These are phyloP conservation scores for Dothiorella sarmentorum DNA, from an alignment of 2,329 filamentous ascomycete genomes.

Conservation along the genomic window DNA sequence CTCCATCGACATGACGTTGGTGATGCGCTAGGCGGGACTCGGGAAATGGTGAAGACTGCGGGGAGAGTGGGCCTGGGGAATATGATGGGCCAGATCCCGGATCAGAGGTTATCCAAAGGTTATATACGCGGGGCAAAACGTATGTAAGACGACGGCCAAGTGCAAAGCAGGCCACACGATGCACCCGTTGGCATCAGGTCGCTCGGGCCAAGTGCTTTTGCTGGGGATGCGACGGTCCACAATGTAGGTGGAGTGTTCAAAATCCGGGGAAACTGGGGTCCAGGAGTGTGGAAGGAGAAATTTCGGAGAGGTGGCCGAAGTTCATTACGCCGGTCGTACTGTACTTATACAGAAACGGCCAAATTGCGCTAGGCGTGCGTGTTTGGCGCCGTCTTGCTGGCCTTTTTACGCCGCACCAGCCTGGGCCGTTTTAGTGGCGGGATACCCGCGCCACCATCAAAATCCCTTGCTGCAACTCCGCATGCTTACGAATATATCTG, in stretches of 20 bases:
- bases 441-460: too few relatives aligned
- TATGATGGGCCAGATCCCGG: too few relatives aligned
- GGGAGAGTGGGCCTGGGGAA: neutral
- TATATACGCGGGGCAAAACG: neutral
- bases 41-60: too few relatives aligned
- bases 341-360: slow-evolving; percentile 4
- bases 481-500: too few relatives aligned
- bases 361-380: neutral
- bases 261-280: slow-evolving; percentile 5
- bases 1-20: neutral
- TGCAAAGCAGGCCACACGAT: neutral
- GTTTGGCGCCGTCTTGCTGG: neutral
- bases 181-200: too few relatives aligned
- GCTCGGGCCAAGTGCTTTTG: too few relatives aligned
- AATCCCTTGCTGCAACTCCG: too few relatives aligned
- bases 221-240: too few relatives aligned
- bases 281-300: neutral
- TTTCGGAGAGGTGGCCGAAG: neutral
- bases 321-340: neutral
- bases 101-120: neutral
- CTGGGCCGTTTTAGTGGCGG: slow-evolving; percentile 1
- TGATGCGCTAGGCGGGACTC: too few relatives aligned
- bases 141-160: neutral
- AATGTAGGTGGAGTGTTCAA: neutral
- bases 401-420: neutral